Conservation (phyloP, 1,284 basidiomycete species). For the Ganoderma meredithae region DNA sequence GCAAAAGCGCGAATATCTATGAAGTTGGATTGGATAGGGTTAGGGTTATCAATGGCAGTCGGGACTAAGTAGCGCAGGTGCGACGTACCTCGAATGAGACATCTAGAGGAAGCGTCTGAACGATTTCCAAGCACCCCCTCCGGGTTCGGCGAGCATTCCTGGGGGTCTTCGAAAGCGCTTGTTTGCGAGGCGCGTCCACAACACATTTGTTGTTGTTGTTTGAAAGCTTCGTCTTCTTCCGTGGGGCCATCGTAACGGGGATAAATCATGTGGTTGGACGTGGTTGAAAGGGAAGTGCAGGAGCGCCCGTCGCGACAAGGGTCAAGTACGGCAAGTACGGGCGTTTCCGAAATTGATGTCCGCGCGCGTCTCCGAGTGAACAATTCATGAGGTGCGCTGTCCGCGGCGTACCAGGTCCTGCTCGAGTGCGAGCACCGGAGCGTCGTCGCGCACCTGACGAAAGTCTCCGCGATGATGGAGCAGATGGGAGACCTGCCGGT, state of each 20-base stretch:
- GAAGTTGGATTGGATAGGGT: background rate
- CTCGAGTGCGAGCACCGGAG: background rate
- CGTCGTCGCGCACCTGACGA: background rate
- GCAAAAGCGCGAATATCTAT: background rate
- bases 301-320: background rate
- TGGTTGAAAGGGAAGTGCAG: background rate
- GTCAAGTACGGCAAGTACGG: too few species aligned
- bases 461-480: background rate
- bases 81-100: background rate
- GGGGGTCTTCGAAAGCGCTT: background rate
- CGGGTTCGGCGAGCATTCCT: background rate
- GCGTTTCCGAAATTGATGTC: too few species aligned
- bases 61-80: background rate
- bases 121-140: background rate
- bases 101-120: background rate
- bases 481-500: background rate
- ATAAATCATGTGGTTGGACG: background rate
- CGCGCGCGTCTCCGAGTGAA: too few species aligned
- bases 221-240: background rate
- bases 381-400: too few species aligned
- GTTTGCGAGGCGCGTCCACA: background rate
- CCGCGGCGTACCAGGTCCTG: background rate
- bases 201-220: background rate
- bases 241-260: background rate
- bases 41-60: background rate